Evolutionary conservation across 225 moss, liverwort and hornwort genomes (phyloP).

Genomic region (Sphagnum tenellum): DNA sequence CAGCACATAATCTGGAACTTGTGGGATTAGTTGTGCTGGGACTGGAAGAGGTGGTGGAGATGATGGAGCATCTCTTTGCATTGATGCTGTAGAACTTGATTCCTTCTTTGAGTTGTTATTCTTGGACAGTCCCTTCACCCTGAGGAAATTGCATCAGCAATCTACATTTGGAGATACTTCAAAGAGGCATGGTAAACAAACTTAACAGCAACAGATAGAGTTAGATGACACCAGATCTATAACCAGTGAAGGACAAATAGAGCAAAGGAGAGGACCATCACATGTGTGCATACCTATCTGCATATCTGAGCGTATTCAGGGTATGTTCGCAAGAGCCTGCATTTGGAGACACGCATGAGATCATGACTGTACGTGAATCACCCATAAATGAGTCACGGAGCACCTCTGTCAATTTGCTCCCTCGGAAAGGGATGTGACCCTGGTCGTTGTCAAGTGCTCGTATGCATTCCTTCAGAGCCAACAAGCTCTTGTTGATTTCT

Average conservation of each 20-base stretch:
- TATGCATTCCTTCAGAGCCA: conserved; percentile 98
- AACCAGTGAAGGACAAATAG: background rate
- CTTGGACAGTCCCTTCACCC: conserved; percentile 93
- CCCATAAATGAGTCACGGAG: conserved; percentile 97
- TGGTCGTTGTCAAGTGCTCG: conserved; percentile 99
- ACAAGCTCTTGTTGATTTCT: conserved; percentile 97
- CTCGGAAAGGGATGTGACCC: conserved; percentile 93
- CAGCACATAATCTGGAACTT: conserved; percentile 36
- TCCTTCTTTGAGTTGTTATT: conserved; percentile 80
- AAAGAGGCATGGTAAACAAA: conserved; percentile 1
- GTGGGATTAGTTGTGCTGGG: conserved; percentile 50
- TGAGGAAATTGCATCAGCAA: conserved; percentile 12
- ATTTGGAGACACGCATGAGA: conserved; percentile 98
- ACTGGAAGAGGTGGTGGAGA: conserved; percentile 61
- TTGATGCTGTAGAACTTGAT: conserved; percentile 19
- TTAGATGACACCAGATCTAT: background rate
- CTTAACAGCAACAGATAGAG: background rate
- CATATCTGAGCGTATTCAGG: conserved; percentile 95
- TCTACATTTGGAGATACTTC: background rate
- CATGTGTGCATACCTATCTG: conserved; percentile 56
- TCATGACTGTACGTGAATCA: conserved; percentile 98
- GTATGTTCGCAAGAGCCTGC: conserved; percentile 99
- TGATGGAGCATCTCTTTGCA: conserved; percentile 67
- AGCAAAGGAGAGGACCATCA: background rate
- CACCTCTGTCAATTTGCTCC: conserved; percentile 97